Evolutionary conservation across 2,329 filamentous ascomycete species (phyloP).

Genomic region (Pseudopyricularia cyperi): DNA sequence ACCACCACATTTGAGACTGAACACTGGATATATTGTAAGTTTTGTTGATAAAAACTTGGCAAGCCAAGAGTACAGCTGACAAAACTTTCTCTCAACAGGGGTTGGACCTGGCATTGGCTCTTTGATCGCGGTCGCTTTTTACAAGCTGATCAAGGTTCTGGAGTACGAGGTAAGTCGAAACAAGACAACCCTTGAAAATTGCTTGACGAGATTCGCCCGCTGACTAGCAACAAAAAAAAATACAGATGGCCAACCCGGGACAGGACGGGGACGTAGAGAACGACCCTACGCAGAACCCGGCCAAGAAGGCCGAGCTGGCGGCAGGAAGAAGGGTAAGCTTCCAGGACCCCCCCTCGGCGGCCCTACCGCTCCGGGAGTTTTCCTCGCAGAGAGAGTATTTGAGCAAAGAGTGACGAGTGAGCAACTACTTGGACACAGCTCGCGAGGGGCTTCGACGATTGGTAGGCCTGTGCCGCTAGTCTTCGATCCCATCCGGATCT

Average conservation of each 20-base stretch:
- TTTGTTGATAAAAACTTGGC: constrained; percentile 8
- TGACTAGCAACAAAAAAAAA: constrained; percentile 1
- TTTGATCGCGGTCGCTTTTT: constrained; percentile 33
- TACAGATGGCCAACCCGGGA: constrained; percentile 30
- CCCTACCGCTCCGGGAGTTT: neutral
- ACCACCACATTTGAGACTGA: constrained; percentile 25
- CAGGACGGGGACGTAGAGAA: constrained; percentile 29
- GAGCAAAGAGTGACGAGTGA: neutral
- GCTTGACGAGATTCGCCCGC: neutral
- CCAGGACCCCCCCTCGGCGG: neutral
- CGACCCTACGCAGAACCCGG: constrained; percentile 28
- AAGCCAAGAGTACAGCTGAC: neutral
- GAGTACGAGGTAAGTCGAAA: constrained; percentile 27
- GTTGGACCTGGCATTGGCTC: constrained; percentile 37
- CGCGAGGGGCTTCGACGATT: neutral
- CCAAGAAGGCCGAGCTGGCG: constrained; percentile 18
- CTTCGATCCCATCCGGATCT: neutral
- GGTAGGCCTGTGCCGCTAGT: neutral
- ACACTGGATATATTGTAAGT: constrained; percentile 33
- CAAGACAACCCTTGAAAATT: neutral
- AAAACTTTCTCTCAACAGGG: constrained; percentile 16
- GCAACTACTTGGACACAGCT: neutral
- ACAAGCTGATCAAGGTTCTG: constrained; percentile 35
- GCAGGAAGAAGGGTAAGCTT: constrained; percentile 3
- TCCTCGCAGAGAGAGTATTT: neutral